Evolutionary conservation across 2,329 filamentous ascomycete genomes (phyloP).

Genomic region (Cladosporium sp.): DNA sequence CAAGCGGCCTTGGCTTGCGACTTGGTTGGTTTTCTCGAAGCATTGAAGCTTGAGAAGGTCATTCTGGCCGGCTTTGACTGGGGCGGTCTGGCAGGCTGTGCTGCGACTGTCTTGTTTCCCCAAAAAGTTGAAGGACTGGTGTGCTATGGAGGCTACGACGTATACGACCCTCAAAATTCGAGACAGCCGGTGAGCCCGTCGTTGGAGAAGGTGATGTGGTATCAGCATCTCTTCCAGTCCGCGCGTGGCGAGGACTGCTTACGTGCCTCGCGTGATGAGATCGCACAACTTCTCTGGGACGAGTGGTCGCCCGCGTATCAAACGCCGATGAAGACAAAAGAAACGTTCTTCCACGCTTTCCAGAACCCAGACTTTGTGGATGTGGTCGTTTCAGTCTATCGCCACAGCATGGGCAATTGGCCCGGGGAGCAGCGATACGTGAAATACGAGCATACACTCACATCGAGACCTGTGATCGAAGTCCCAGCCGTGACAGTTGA

Average conservation of each 20-base stretch:
- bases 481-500: background rate
- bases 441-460: background rate
- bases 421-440: background rate
- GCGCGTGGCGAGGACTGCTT: background rate
- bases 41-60: background rate
- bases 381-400: background rate
- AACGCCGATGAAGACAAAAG: background rate
- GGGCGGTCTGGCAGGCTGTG: background rate
- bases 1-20: background rate
- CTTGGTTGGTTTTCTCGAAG: background rate
- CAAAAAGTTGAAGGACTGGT: background rate
- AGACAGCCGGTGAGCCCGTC: background rate
- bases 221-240: background rate
- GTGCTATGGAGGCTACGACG: background rate
- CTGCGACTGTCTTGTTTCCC: background rate
- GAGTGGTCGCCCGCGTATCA: background rate
- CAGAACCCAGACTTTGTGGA: background rate
- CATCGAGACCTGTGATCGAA: background rate
- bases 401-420: conserved; percentile 1
- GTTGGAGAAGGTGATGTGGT: background rate
- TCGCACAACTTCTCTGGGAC: background rate
- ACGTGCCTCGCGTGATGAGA: background rate
- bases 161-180: background rate
- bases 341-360: background rate
- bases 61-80: background rate